Base-by-base conservation (phyloP, 306 rosid genomes). In the Rubus parviflorus region DNA sequence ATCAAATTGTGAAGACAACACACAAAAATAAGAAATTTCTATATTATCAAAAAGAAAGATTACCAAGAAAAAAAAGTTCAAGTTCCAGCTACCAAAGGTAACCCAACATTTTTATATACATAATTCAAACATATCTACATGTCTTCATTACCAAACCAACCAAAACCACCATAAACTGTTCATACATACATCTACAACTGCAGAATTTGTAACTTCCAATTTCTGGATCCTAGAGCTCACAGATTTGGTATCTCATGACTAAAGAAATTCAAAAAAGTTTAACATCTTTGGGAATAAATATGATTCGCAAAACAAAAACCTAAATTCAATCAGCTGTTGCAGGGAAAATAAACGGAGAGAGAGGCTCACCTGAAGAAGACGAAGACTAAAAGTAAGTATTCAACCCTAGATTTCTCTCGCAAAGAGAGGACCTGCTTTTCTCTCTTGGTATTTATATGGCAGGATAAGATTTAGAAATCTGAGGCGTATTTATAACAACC, bases 401-500 rank as follows among this genome's bases (percentile, higher is more conserved):
- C 49, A 85, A 85, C 88, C 88, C 88, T 82, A 85, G 57, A 64
- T 73, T 81, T 75, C 17, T n/a, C 57, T 75, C 72, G 73, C 13
- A 40, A 54, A 30, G 45, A 9, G 1, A 14, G 41, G 2, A 43
- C 19, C 0, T 0, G 40, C 0, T 0, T 0, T 25, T 15, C 38
- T 45, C 25, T 42, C 63, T 56, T 20, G 40, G 3, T 49, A 68
- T 75, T 77, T 66, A 66, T 54, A 64, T 14, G 46, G 65, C 17
- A 35, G 71, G 66, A 81, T 77, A 81, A 66, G 78, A 46, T 54
- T 22, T 25, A 42, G 11, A 73, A 41, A 20, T 13, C 8, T 1
- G 19, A 1, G 9, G 15, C 3, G 30, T 0, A 37, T 61, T 4
- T 46, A 3, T 13, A 66, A 38, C 49, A 19, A 17, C 60, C 81